Evolutionary conservation across 345 rosid genomes (phyloP).

Genomic region (Litchi chinensis): DNA sequence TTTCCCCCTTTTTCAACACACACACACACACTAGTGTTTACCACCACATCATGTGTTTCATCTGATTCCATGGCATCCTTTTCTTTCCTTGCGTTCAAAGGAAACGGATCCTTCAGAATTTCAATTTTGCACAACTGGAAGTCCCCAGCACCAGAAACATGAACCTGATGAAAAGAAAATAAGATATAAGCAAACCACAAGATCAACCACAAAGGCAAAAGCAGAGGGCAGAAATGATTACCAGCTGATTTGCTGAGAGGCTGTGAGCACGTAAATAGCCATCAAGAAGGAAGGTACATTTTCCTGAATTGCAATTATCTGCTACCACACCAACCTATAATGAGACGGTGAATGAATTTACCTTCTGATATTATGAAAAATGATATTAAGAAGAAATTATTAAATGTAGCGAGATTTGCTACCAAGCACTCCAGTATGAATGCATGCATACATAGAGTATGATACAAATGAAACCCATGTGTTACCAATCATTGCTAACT

Average conservation of each 20-base stretch:
- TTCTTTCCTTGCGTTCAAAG: constrained; percentile 64
- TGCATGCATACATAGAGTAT: background rate
- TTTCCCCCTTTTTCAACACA: background rate
- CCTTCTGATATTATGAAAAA: background rate
- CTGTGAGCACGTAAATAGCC: constrained; percentile 74
- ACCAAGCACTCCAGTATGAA: background rate
- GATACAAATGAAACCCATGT: constrained; percentile 1
- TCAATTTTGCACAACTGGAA: constrained; percentile 83
- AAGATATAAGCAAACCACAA: constrained; percentile 20
- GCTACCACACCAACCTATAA: constrained; percentile 59
- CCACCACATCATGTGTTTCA: constrained; percentile 57
- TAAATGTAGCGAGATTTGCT: background rate
- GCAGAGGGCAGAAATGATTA: constrained; percentile 30
- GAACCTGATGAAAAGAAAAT: constrained; percentile 53
- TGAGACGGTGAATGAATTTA: background rate
- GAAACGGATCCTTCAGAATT: constrained; percentile 74
- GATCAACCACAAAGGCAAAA: constrained; percentile 21
- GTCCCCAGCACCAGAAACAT: constrained; percentile 87
- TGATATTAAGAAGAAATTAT: background rate
- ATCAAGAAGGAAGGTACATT: constrained; percentile 65
- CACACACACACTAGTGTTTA: constrained; percentile 23
- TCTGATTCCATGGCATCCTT: constrained; percentile 73
- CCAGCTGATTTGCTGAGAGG: constrained; percentile 91
- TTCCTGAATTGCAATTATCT: constrained; percentile 54
- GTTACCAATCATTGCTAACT: background rate